phyloP scores from a whole-genome alignment of 192 early-diverging fungal genomes.

The Podila epicladia region DNA sequence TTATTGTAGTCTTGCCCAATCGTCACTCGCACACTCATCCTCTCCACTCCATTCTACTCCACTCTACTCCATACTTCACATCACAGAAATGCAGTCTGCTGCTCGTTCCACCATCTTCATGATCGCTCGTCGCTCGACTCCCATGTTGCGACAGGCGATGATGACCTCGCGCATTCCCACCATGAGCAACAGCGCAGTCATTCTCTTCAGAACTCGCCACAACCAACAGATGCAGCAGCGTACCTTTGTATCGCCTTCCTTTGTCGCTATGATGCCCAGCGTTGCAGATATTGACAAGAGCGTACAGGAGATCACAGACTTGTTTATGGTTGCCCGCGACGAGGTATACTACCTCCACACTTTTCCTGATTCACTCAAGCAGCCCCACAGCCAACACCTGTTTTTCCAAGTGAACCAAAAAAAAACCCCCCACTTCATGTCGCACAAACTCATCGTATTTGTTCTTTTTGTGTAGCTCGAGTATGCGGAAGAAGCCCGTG shows the following conservation, averaged over 20 bases:
- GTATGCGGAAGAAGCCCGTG: conserved; percentile 55
- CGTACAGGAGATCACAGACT: conserved; percentile 40
- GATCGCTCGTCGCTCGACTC: neutral
- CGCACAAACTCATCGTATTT: too few relatives aligned
- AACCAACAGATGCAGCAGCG: conserved; percentile 10
- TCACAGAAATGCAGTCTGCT: conserved; percentile 1
- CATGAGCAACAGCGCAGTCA: neutral
- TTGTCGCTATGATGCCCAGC: neutral
- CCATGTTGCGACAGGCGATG: neutral
- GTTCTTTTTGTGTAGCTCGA: conserved; percentile 32
- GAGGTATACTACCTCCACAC: conserved; percentile 13
- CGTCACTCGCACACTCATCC: neutral
- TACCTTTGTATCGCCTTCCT: conserved; percentile 12
- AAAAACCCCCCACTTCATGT: too few relatives aligned
- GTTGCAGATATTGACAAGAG: conserved; percentile 33
- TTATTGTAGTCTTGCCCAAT: neutral
- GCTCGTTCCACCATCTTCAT: neutral
- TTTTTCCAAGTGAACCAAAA: too few relatives aligned
- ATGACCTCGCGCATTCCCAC: neutral
- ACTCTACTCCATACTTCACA: neutral
- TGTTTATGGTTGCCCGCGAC: conserved; percentile 45
- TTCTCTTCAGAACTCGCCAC: neutral
- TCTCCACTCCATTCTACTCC: conserved; percentile 3
- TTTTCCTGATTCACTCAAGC: neutral
- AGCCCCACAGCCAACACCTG: neutral